Evolutionary conservation across 805 yeast species (phyloP), one percentile per base, ranked within the genome.

Genomic region (Saccharomycopsis selenospora): DNA sequence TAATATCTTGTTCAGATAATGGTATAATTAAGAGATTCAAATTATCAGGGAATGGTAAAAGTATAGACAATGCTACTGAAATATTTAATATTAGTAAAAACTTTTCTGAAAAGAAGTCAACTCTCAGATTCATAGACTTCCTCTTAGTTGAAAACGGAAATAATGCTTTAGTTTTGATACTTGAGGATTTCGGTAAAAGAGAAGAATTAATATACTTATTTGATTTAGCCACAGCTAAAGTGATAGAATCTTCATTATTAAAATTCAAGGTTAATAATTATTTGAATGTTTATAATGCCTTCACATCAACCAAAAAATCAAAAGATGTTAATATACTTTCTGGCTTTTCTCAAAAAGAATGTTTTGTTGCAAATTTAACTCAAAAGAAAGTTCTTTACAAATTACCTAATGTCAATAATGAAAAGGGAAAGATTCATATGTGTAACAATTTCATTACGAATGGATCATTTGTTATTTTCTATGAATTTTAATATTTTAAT

Each of bases 381-480:
- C 38, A 33, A 20, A 33, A 33, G 38, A 33, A 33, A 33, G 38
- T 33, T 14, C 20, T 33, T 33, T 17, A 17, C 17, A 33, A 33
- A 14, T 20, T 33, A 33, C 38, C 38, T 13, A 10, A 8, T 18
- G 30, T 26, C 13, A 42, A 17, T 40, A 46, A 26, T 17, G 45
- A 26, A 10, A 48, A 73, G 3, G 73, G 51, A 54, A 63, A 68
- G 0, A 79, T 64, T 78, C 38, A 10, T 33, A 20, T 20, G 20
- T 14, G 17, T 17, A 33, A 33, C 38, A 33, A 20, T 20, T 33
- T 33, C 10, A 10, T 33, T 10, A 33, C 20, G 7, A 33, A 33
- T 33, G 38, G 38, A 7, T 14, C n/a, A 10, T 33, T 33, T 33
- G 38, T 14, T 6, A 10, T 33, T 14, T 33, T 17, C 20, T 33